Conservation (phyloP, 169 alveolate genomes). For the Amoebophrya sp. region DNA sequence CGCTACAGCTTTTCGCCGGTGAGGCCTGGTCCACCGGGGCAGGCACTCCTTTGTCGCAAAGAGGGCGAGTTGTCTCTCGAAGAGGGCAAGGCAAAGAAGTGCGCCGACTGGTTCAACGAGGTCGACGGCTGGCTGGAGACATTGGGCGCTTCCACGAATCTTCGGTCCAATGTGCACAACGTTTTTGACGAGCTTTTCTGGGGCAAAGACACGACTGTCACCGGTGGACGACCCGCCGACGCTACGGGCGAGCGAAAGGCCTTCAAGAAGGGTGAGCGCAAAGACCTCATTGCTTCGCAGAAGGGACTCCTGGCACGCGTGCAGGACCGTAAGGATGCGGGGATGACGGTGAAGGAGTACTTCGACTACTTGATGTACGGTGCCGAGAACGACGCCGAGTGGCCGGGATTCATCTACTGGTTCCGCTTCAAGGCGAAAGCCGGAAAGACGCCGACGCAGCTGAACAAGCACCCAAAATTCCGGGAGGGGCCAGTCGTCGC, state of each 20-base stretch:
- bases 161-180: neutral
- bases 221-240: neutral
- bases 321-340: neutral
- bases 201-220: neutral
- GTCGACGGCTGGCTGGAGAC: neutral
- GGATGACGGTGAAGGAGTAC: neutral
- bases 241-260: neutral
- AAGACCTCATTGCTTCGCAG: neutral
- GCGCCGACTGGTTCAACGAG: neutral
- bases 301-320: neutral
- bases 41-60: neutral
- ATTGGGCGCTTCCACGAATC: neutral
- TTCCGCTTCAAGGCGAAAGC: neutral
- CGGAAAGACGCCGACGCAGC: neutral
- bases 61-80: neutral
- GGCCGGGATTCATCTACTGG: neutral
- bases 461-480: neutral
- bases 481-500: neutral
- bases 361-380: neutral
- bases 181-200: neutral
- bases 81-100: neutral
- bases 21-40: neutral
- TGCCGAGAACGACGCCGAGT: neutral
- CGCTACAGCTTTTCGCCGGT: neutral
- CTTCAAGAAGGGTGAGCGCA: neutral